These are phyloP conservation scores for Apophysomyces trapeziformis DNA, from an alignment of 371 early-diverging fungal species.

Conservation along the genomic window DNA sequence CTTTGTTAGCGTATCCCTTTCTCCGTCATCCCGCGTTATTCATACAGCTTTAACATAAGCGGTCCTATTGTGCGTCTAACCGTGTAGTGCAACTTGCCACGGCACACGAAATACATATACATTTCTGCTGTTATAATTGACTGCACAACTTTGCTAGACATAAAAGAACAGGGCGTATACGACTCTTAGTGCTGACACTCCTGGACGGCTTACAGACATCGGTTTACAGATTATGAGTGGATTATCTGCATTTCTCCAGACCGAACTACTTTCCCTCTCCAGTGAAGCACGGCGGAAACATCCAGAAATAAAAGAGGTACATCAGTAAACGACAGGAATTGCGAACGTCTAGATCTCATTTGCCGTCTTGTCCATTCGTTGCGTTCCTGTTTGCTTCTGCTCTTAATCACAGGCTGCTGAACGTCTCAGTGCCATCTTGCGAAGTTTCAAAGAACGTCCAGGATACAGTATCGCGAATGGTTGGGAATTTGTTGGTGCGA, in stretches of 20 bases:
- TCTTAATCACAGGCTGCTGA: conserved; percentile 57
- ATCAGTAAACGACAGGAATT: neutral
- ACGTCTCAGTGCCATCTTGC: conserved; percentile 57
- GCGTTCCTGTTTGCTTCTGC: conserved; percentile 3
- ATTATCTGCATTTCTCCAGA: conserved; percentile 74
- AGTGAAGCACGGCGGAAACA: conserved; percentile 89
- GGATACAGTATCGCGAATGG: conserved; percentile 61
- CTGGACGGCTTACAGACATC: neutral
- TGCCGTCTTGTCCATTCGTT: neutral
- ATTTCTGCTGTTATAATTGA: neutral
- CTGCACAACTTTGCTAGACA: neutral
- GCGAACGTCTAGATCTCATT: conserved; percentile 5
- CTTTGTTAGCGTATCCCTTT: neutral
- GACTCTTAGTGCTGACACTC: neutral
- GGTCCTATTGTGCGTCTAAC: neutral
- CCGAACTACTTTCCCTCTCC: conserved; percentile 87
- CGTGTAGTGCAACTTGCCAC: conserved; percentile 6
- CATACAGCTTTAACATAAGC: neutral
- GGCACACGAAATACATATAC: neutral
- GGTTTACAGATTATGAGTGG: conserved; percentile 50
- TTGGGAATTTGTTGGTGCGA: conserved; percentile 16
- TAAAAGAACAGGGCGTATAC: neutral
- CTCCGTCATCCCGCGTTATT: conserved; percentile 6
- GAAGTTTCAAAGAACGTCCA: conserved; percentile 64
- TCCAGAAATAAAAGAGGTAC: conserved; percentile 95